A percentile compares a stretch with the other conserved stretches of the same genome.
Conservation (phyloP, 208 protist species). For the Acanthamoeba sp. region DNA sequence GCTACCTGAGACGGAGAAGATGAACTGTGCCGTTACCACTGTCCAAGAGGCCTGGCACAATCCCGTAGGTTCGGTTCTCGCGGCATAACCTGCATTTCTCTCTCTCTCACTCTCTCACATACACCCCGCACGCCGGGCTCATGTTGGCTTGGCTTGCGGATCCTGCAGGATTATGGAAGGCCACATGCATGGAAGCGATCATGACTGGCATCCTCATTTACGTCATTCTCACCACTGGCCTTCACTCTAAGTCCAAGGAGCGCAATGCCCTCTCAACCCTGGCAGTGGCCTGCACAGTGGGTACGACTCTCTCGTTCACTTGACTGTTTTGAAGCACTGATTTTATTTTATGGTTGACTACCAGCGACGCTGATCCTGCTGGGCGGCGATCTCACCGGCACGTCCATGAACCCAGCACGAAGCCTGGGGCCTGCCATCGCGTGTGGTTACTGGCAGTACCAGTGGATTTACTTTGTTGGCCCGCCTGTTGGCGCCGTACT, state of each 20-base stretch:
- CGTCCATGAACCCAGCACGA: slow-evolving; percentile 20
- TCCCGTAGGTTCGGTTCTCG: not conserved
- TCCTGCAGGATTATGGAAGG: not conserved
- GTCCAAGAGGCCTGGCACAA: not conserved
- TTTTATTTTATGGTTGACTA: no score
- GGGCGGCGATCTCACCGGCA: not conserved
- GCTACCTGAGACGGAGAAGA: not conserved
- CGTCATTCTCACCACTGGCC: slow-evolving; percentile 3
- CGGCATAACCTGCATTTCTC: no score
- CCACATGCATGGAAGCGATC: not conserved
- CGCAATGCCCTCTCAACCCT: not conserved
- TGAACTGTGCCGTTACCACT: slow-evolving; percentile 14
- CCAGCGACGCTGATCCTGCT: slow-evolving; percentile 22
- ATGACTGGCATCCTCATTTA: not conserved
- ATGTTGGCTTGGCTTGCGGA: no score
- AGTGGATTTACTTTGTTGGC: slow-evolving; percentile 8
- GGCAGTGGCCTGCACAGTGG: slow-evolving; percentile 6
- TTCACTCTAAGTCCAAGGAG: slow-evolving; percentile 30
- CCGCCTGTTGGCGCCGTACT: not conserved
- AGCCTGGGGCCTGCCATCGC: not conserved
- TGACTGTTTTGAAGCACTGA: not conserved
- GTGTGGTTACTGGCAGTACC: slow-evolving; percentile 22
- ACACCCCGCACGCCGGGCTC: no score
- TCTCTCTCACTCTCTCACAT: no score
- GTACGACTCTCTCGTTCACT: not conserved